Evolutionary conservation across 768 basidiomycete genomes (phyloP).

Genomic region (Lentinula detonsa): DNA sequence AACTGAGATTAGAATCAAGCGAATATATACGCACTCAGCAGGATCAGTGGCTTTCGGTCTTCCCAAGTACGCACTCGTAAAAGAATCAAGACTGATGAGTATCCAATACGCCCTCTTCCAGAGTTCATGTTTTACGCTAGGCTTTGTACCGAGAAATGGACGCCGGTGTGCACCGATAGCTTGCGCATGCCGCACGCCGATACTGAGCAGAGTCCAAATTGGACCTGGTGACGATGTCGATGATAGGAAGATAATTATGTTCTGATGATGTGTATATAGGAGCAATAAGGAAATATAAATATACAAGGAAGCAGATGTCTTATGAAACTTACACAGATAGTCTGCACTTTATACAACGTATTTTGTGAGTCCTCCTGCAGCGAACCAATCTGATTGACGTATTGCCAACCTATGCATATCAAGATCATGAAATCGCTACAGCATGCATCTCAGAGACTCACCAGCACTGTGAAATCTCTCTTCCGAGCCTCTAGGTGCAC

Average conservation of each 20-base stretch:
- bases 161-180: conserved; percentile 68
- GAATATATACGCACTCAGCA: background rate
- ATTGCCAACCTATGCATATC: conserved; percentile 1
- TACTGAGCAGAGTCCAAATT: conserved; percentile 57
- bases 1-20: too few species aligned
- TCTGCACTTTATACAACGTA: conserved; percentile 64
- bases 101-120: conserved; percentile 71
- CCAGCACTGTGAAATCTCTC: background rate
- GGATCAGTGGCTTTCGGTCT: conserved; percentile 24
- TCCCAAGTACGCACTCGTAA: conserved; percentile 35
- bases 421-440: background rate
- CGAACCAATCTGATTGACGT: conserved; percentile 20
- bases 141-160: conserved; percentile 21
- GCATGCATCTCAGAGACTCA: background rate
- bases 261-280: conserved; percentile 21
- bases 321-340: conserved; percentile 35
- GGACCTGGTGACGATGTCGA: conserved; percentile 45
- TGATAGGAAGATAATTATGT: conserved; percentile 41
- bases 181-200: conserved; percentile 67
- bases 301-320: background rate
- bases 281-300: background rate
- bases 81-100: conserved; percentile 4
- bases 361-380: conserved; percentile 40
- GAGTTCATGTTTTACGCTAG: conserved; percentile 57
- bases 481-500: conserved; percentile 23